Evolutionary conservation across 306 rosid genomes (phyloP).

Genomic region (Vigna mungo): DNA sequence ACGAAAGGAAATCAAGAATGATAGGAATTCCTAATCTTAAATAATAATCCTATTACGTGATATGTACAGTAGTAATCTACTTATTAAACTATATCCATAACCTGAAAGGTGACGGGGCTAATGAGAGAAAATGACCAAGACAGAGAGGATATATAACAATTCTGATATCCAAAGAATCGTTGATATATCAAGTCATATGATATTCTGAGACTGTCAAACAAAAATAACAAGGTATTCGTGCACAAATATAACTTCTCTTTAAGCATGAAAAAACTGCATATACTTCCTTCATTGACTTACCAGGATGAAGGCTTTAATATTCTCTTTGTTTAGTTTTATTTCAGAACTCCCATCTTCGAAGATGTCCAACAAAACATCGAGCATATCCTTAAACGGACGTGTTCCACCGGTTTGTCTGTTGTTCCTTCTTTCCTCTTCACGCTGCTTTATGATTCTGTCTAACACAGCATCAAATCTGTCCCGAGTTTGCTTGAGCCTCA

Average conservation of each 20-base stretch:
- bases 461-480: slow-evolving; percentile 55
- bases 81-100: too few species aligned
- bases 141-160: too few species aligned
- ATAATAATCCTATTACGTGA: too few species aligned
- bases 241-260: not conserved
- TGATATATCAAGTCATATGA: too few species aligned
- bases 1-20: not conserved
- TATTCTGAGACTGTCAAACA: too few species aligned
- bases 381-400: slow-evolving; percentile 50
- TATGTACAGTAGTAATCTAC: too few species aligned
- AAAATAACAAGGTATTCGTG: too few species aligned
- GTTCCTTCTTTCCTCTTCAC: slow-evolving; percentile 43
- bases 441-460: slow-evolving; percentile 60
- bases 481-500: slow-evolving; percentile 43
- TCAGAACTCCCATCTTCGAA: slow-evolving; percentile 55
- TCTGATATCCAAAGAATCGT: too few species aligned
- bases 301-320: slow-evolving; percentile 69
- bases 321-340: slow-evolving; percentile 56
- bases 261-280: too few species aligned
- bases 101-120: too few species aligned
- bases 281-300: slow-evolving; percentile 32
- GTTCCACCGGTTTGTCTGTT: slow-evolving; percentile 24
- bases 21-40: too few species aligned
- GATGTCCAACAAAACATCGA: slow-evolving; percentile 49
- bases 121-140: too few species aligned